Evolutionary conservation across 2,329 filamentous ascomycete genomes (phyloP), one percentile per base, ranked within the genome.

Genomic region (Microcyclosporella mali): DNA sequence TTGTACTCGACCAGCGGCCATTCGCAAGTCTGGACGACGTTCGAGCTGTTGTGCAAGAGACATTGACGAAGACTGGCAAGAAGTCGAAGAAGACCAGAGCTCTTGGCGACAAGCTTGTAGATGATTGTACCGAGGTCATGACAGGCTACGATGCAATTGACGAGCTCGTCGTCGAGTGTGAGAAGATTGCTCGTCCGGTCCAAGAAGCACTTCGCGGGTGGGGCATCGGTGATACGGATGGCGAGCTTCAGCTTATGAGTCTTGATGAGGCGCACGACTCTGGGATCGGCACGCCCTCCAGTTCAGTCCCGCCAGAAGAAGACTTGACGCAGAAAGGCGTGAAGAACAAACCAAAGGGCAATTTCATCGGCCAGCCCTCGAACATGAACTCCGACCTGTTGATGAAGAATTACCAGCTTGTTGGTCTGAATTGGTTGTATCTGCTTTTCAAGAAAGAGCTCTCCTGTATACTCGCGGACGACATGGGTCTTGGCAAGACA

Each of bases 401-500:
- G 30, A 81, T 98, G 71, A 95, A 97, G 61, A 83, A 92, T 28
- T 97, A 95, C 59, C 92, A 98, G 62, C 70, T 97, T 15, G 88
- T 94, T 21, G 92, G 92, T 3, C 75, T 98, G 39, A 97, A 97
- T 61, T 98, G 92, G 92, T 77, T 98, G 59, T 81, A 82, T 42
- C 68, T 97, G 34, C 74, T 98, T 11, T 94, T 88, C 68, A 75
- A 82, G 40, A 81, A 85, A 45, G 75, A 81, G 19, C 77, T 94
- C 39, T 90, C 87, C 34, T 90, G 88, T 50, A 97, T 98, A 43
- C 72, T 98, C 14, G 92, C 92, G 1, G 92, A 98, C 61, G 92
- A 98, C 61, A 98, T 98, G 92, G 92, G 86, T 39, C 58, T 79
- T 31, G 92, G 92, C 34, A 98, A 98, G 72, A 98, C 92, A 0